A percentile compares a stretch with the other conserved stretches of the same genome.
Evolutionary conservation across 768 basidiomycete species (phyloP).

Genomic region (Goffeauzyma gilvescens): DNA sequence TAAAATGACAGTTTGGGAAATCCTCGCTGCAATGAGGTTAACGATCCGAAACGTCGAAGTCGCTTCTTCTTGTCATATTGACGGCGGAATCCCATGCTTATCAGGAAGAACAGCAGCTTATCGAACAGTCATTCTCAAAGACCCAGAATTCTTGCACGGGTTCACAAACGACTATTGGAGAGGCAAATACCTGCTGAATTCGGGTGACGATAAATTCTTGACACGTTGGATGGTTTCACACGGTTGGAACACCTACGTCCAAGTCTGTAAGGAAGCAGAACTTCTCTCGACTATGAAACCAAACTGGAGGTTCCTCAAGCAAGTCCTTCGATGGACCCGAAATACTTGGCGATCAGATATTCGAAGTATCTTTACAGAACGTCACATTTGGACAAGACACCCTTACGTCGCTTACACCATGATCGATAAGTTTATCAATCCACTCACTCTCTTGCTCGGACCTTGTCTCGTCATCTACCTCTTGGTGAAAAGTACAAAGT

Average conservation of each 20-base stretch:
- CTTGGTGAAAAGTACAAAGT: slow-evolving; percentile 57
- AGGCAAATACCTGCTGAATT: slow-evolving; percentile 84
- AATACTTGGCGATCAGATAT: slow-evolving; percentile 88
- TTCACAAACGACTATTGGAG: slow-evolving; percentile 91
- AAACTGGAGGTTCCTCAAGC: slow-evolving; percentile 87
- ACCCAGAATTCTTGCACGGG: slow-evolving; percentile 76
- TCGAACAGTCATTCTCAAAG: slow-evolving; percentile 81
- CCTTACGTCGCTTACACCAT: slow-evolving; percentile 71
- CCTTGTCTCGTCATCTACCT: slow-evolving; percentile 59
- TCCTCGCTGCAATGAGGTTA: slow-evolving; percentile 76
- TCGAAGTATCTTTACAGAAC: slow-evolving; percentile 69
- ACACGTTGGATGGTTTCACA: slow-evolving; percentile 93
- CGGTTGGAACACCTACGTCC: slow-evolving; percentile 83
- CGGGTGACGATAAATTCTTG: slow-evolving; percentile 82
- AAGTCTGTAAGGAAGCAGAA: slow-evolving; percentile 39
- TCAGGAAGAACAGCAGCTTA: slow-evolving; percentile 87
- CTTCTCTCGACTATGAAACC: slow-evolving; percentile 86
- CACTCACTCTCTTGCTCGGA: slow-evolving; percentile 62
- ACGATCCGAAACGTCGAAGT: slow-evolving; percentile 91
- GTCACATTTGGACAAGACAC: slow-evolving; percentile 69
- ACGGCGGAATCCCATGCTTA: slow-evolving; percentile 77
- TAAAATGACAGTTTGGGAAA: slow-evolving; percentile 82
- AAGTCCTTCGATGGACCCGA: slow-evolving; percentile 78
- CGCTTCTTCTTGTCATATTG: slow-evolving; percentile 69
- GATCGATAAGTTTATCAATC: slow-evolving; percentile 41